Conservation (phyloP, 192 early-diverging fungal genomes). For the Gaertneriomyces semiglobifer region DNA sequence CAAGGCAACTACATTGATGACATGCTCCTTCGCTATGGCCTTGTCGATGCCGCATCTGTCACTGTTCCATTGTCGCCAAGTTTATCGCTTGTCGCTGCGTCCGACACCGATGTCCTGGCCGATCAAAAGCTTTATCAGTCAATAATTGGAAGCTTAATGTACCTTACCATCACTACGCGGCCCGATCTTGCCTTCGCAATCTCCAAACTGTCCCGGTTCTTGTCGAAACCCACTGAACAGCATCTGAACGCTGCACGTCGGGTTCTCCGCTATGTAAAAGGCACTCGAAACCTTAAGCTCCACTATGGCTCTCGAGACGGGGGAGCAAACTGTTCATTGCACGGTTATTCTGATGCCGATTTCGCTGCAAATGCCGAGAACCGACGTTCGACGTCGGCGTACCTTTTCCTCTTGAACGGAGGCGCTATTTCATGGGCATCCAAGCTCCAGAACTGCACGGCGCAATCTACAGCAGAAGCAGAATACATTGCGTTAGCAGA, state of each 20-base stretch:
- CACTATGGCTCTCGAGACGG: neutral
- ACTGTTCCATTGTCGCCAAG: neutral
- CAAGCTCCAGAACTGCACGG: neutral
- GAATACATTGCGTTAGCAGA: slow-evolving; percentile 20
- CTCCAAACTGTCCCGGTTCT: neutral
- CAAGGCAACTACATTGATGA: neutral
- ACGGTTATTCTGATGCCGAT: slow-evolving; percentile 40
- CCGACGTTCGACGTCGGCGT: neutral
- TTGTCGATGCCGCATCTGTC: neutral
- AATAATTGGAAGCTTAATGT: neutral
- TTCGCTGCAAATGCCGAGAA: slow-evolving; percentile 32
- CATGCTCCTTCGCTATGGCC: neutral
- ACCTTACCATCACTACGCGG: neutral
- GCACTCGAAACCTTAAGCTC: neutral
- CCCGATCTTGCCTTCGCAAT: slow-evolving; percentile 1
- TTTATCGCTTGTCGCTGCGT: neutral
- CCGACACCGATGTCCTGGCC: neutral
- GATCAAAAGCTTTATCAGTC: neutral
- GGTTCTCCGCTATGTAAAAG: neutral
- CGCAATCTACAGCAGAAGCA: slow-evolving; percentile 24
- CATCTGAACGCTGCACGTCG: neutral
- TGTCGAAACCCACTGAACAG: neutral
- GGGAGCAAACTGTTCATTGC: neutral
- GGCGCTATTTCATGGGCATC: slow-evolving; percentile 16
- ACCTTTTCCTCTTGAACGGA: slow-evolving; percentile 16